Evolutionary conservation across 768 basidiomycete species (phyloP).

Genomic region (Crassisporium funariophilum): DNA sequence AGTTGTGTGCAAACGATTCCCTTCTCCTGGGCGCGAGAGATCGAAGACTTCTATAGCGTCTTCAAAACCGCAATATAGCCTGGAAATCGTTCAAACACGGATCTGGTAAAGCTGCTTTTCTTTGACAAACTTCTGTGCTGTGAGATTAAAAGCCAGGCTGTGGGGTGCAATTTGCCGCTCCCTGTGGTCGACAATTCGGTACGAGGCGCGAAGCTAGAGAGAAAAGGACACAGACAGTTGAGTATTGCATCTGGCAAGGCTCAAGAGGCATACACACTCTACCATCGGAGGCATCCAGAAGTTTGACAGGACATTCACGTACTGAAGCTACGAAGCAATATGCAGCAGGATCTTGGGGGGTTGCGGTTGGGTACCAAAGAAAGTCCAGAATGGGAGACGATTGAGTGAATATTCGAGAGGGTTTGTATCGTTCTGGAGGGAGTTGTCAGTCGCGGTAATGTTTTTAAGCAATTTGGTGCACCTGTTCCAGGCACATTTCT

Average conservation of each 20-base stretch:
- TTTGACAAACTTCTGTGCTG: conserved; percentile 72
- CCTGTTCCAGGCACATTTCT: not conserved
- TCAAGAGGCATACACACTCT: conserved; percentile 48
- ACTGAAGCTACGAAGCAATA: conserved; percentile 87
- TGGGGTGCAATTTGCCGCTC: conserved; percentile 90
- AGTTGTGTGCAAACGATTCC: conserved; percentile 67
- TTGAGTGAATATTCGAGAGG: conserved; percentile 44
- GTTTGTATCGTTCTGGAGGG: not conserved
- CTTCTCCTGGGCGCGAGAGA: conserved; percentile 70
- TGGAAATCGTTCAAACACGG: conserved; percentile 28
- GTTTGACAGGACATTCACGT: conserved; percentile 81
- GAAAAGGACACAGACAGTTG: no score
- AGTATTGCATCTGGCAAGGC: not conserved
- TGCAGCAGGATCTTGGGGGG: conserved; percentile 52
- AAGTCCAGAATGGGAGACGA: conserved; percentile 77
- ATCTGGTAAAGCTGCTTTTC: no score
- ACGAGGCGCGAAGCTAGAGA: conserved; percentile 92
- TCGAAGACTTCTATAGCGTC: conserved; percentile 88
- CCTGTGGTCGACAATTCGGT: conserved; percentile 90
- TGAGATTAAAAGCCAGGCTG: conserved; percentile 74
- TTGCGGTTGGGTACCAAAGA: conserved; percentile 84
- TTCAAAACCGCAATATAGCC: conserved; percentile 87
- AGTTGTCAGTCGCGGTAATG: not conserved
- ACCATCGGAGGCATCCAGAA: conserved; percentile 79
- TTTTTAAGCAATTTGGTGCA: not conserved